Base-by-base conservation (phyloP, 2,329 filamentous ascomycete species). In the Fusarium succisae region DNA sequence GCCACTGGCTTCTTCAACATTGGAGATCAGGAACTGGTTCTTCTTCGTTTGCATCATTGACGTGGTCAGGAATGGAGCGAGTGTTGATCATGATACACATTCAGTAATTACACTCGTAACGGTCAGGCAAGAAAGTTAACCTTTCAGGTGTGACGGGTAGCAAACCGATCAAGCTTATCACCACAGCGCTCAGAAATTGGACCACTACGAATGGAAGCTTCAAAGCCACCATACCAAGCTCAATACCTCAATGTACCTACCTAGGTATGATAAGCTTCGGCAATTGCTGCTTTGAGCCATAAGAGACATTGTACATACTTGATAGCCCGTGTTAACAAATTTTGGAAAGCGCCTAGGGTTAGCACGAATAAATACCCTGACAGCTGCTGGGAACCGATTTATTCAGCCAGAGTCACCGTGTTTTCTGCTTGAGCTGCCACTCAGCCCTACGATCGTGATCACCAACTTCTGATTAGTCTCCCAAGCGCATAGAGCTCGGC, bases 1-100 rank as follows among this genome's bases (percentile, higher is more conserved):
- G 50, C 62, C 45, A 24, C 41, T 71, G 57, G 70, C 55, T 67
- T 66, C 38, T 67, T 66, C 32, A 71, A 43, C 13, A 66, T n/a
- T 47, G 47, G 57, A 32, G 37, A 70, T 57, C 28, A 50, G 43
- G n/a, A 26, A 54, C 47, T 41, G 3, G 8, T 48, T 17, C 43
- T 43, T 43, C 3, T 1, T 59, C 22, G 17, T 51, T 26, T 17
- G 44, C 65, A 64, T 70, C 32, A 60, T 50, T 26, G 43, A 66
- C 28, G 12, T n/a, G 28, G 17, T 7, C 28, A 50, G 59, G 53
- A 70, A 70, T 70, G 67, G 3, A 43, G 11, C 1, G 10, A 38
- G 17, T 22, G 39, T 15, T 41, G 10, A 38, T 48, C 20, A 30
- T 24, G 54, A 59, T 51, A 37, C 35, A 18, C 26, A 22, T 32